Percentiles rank a stretch among this genome's conserved stretches.
Evolutionary conservation across 1,284 basidiomycete genomes (phyloP).

Genomic region (Puccinia polysora): DNA sequence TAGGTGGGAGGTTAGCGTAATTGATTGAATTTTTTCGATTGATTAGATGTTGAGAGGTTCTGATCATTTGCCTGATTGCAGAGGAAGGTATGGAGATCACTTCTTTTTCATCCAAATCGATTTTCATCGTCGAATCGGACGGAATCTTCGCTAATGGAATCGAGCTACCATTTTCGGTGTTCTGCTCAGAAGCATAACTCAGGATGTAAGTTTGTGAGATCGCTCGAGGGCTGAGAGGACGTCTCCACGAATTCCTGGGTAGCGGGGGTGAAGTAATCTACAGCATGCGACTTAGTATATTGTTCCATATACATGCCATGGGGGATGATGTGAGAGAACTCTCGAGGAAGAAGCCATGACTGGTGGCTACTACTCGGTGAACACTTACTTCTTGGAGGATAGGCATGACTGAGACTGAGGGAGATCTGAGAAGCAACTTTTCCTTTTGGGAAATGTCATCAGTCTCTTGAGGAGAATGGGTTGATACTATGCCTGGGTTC

Average conservation of each 20-base stretch:
- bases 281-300: neutral
- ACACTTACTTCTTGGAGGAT: constrained; percentile 3
- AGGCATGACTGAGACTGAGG: neutral
- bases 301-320: neutral
- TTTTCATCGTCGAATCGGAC: neutral
- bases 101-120: neutral
- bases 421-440: constrained; percentile 18
- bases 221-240: constrained; percentile 2
- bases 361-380: neutral
- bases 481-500: neutral
- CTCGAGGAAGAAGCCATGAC: neutral
- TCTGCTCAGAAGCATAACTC: neutral
- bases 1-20: neutral
- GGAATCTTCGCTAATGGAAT: neutral
- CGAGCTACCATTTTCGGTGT: neutral
- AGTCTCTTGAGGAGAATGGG: neutral
- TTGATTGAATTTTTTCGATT: constrained; percentile 18
- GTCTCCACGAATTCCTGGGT: neutral
- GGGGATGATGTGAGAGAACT: neutral
- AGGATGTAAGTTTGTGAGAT: constrained; percentile 2
- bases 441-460: constrained; percentile 7
- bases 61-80: constrained; percentile 19
- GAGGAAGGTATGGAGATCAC: constrained; percentile 12
- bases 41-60: constrained; percentile 12
- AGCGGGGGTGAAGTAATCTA: neutral